Conservation (phyloP, 2,329 filamentous ascomycete species). For the Pestalotiopsis sp. region DNA sequence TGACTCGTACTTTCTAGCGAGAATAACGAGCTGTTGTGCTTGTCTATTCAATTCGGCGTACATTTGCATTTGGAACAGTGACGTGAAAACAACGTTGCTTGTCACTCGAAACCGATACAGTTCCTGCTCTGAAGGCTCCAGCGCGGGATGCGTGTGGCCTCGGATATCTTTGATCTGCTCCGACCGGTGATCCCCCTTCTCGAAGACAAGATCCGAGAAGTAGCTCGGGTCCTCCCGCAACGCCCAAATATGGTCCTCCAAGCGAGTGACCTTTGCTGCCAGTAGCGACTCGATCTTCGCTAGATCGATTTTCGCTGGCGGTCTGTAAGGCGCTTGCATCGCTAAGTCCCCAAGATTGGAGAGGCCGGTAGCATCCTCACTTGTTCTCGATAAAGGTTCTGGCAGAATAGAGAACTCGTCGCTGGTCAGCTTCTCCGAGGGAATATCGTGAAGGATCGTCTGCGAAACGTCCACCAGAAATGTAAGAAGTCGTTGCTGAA, state of each 20-base stretch:
- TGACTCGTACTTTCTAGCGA: slow-evolving; percentile 36
- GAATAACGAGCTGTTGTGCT: slow-evolving; percentile 17
- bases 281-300: slow-evolving; percentile 46
- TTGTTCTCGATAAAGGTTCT: slow-evolving; percentile 36
- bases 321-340: slow-evolving; percentile 55
- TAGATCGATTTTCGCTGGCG: slow-evolving; percentile 50
- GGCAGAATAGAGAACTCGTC: slow-evolving; percentile 36
- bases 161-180: slow-evolving; percentile 1
- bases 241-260: slow-evolving; percentile 57
- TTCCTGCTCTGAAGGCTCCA: not conserved
- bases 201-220: slow-evolving; percentile 49
- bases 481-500: slow-evolving; percentile 47
- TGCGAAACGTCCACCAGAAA: slow-evolving; percentile 54
- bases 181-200: slow-evolving; percentile 12
- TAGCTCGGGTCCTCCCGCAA: slow-evolving; percentile 63
- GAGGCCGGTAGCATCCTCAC: slow-evolving; percentile 33
- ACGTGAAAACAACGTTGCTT: not conserved
- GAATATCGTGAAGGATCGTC: slow-evolving; percentile 55
- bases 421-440: slow-evolving; percentile 28
- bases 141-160: not conserved
- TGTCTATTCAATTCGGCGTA: not conserved
- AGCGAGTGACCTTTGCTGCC: slow-evolving; percentile 39
- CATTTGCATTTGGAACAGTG: not conserved
- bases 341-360: slow-evolving; percentile 42
- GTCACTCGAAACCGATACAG: not conserved